Conservation (phyloP, 2,329 filamentous ascomycete genomes). For the Tolypocladium nubicola region DNA sequence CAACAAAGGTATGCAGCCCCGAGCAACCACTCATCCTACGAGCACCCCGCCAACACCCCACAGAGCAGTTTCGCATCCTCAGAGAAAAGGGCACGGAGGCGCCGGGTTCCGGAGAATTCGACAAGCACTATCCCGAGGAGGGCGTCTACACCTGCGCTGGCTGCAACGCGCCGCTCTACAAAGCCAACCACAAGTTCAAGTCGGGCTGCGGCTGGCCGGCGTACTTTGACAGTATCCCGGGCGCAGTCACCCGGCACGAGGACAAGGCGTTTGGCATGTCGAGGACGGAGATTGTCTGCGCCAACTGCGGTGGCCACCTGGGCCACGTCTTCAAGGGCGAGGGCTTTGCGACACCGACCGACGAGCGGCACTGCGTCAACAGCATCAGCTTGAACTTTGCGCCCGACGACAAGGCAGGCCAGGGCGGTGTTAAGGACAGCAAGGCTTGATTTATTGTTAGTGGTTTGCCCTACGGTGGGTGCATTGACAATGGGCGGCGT, state of each 20-base stretch:
- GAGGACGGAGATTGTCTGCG: constrained; percentile 87
- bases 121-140: constrained; percentile 67
- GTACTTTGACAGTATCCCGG: constrained; percentile 91
- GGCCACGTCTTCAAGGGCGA: constrained; percentile 96
- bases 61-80: constrained; percentile 92
- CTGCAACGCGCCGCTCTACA: constrained; percentile 83
- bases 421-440: constrained; percentile 20
- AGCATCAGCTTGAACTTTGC: constrained; percentile 81
- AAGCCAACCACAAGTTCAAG: constrained; percentile 88
- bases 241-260: constrained; percentile 72
- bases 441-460: constrained; percentile 18
- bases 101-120: constrained; percentile 69
- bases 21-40: background rate
- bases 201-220: constrained; percentile 96
- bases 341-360: constrained; percentile 71
- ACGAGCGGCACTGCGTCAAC: constrained; percentile 97
- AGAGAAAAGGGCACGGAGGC: constrained; percentile 86
- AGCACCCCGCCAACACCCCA: constrained; percentile 2
- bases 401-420: constrained; percentile 44
- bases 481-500: background rate
- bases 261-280: constrained; percentile 72
- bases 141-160: constrained; percentile 84
- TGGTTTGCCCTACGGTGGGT: too few relatives aligned
- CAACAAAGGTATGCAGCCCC: constrained; percentile 34
- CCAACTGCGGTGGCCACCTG: constrained; percentile 86